Evolutionary conservation across 2,329 filamentous ascomycete genomes (phyloP).

Genomic region (Aureobasidium sp.): DNA sequence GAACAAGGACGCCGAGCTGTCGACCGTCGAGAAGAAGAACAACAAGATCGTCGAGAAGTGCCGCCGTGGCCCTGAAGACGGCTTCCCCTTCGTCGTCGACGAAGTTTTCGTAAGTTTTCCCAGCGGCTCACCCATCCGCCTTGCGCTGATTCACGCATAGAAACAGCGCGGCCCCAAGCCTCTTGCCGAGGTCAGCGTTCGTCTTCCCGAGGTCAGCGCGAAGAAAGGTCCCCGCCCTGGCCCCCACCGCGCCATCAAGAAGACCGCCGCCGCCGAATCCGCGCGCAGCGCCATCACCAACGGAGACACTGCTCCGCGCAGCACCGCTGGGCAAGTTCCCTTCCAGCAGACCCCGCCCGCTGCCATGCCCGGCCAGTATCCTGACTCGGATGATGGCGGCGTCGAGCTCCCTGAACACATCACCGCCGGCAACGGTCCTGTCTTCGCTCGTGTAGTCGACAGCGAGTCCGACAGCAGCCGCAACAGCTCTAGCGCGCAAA

Average conservation of each 20-base stretch:
- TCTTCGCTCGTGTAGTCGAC: background rate
- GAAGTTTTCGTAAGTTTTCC: background rate
- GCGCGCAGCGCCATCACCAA: background rate
- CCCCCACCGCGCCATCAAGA: background rate
- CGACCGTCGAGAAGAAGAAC: background rate
- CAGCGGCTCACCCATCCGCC: background rate
- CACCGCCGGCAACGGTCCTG: background rate
- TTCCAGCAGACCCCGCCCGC: background rate
- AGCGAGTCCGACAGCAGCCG: background rate
- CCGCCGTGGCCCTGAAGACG: background rate
- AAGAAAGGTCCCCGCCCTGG: background rate
- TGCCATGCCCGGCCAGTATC: background rate
- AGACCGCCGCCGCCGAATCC: background rate
- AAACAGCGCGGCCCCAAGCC: background rate
- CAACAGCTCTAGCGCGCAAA: background rate
- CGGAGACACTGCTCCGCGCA: background rate
- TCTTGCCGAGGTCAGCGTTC: background rate
- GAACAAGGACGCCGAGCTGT: background rate
- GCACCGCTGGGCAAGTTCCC: background rate
- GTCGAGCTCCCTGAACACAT: background rate
- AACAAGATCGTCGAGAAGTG: background rate
- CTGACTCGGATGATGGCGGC: background rate
- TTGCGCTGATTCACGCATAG: background rate
- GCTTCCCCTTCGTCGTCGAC: background rate
- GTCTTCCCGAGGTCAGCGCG: background rate